phyloP scores from a whole-genome alignment of 2,329 filamentous ascomycete genomes.

The Biscogniauxia mediterranea region DNA sequence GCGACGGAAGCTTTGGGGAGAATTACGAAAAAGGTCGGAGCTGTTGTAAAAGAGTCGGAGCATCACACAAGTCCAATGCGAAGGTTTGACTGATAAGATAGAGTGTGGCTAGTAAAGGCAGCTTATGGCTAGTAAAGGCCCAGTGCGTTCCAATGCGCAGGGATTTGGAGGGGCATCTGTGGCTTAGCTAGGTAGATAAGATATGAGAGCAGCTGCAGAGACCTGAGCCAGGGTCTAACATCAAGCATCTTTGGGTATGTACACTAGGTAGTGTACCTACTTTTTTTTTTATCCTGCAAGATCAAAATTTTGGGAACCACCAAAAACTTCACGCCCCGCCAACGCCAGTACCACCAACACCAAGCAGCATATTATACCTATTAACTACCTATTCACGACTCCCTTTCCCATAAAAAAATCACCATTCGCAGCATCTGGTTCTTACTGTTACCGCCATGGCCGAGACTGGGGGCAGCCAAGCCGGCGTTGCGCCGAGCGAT shows the following conservation, averaged over 20 bases:
- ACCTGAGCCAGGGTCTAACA: too few species aligned
- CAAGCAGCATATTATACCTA: slow-evolving; percentile 1
- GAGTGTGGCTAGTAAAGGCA: slow-evolving; percentile 14
- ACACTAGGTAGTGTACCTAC: too few species aligned
- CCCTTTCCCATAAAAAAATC: neutral
- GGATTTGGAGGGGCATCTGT: slow-evolving; percentile 28
- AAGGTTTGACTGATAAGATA: slow-evolving; percentile 4
- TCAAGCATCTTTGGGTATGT: slow-evolving; percentile 9
- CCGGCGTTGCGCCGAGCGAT: slow-evolving; percentile 53
- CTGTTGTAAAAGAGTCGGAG: slow-evolving; percentile 3
- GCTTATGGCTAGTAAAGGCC: slow-evolving; percentile 14
- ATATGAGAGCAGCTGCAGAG: too few species aligned
- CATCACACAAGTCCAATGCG: neutral
- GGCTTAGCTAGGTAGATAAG: too few species aligned
- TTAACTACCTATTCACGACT: neutral
- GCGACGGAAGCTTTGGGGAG: slow-evolving; percentile 1
- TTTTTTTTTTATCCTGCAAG: slow-evolving; percentile 20
- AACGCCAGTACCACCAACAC: slow-evolving; percentile 3
- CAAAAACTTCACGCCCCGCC: slow-evolving; percentile 10
- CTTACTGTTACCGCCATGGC: slow-evolving; percentile 38
- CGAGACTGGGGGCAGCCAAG: slow-evolving; percentile 43
- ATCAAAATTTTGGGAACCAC: slow-evolving; percentile 21
- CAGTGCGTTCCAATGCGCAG: too few species aligned
- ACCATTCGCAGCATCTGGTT: neutral
- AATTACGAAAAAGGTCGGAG: neutral